Evolutionary conservation across 2,329 filamentous ascomycete species (phyloP), one percentile per base, ranked within the genome.

Genomic region (Colletotrichum tofieldiae): DNA sequence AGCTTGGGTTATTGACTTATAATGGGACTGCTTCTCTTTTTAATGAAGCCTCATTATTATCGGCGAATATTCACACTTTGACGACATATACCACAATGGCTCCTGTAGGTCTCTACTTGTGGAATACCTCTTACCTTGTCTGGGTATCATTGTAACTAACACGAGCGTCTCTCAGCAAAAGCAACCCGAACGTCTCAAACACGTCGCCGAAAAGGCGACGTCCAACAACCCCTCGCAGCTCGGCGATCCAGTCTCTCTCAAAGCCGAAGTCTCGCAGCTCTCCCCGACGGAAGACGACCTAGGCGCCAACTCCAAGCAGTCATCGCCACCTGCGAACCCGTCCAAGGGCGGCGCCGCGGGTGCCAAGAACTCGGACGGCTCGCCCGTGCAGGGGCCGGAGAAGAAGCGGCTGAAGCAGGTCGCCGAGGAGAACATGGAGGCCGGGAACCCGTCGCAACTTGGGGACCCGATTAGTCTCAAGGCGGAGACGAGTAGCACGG

Each of bases 381-480:
- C 67, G 6, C 51, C 61, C 45, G 73, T 74, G 18, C 39, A 43
- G 45, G 67, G 68, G 23, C 45, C 47, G 20, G 71, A 73, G 49
- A 73, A 73, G 67, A 59, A 51, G 59, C 20, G 73, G 64, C 45
- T 74, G 63, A 74, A 75, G 63, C 26, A 71, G 51, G 64, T 74
- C 9, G 74, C 73, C 41, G 54, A 69, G 67, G 75, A 79, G 72
- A 77, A 79, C 56, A 55, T 79, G 5, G 75, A 79, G 4, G 73
- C 75, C 61, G 79, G 79, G 16, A 79, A 86, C 72, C 81, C 81
- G 6, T 80, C 79, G 64, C 80, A 80, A 74, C 76, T 84, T 9
- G 82, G 82, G 37, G 83, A 84, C 60, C 82, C 82, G 2, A 78
- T 83, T 43, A 83, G 81, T 59, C 49, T 83, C 37, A 83, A 84